phyloP scores from a whole-genome alignment of 768 basidiomycete species.

The Leccinum barrowsii region DNA sequence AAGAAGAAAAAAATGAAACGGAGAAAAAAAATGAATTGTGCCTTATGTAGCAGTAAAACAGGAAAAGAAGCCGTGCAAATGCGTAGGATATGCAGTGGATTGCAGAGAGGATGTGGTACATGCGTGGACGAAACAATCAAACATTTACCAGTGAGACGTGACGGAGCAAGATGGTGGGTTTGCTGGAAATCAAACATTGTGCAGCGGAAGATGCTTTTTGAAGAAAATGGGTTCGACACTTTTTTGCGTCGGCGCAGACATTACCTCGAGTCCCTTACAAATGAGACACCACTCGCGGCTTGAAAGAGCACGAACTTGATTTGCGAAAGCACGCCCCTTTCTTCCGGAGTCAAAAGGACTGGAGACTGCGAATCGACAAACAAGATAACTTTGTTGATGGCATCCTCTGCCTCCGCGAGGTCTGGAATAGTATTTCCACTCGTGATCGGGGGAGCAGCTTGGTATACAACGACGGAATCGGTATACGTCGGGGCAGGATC shows the following conservation, averaged over 20 bases:
- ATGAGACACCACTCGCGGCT: conserved; percentile 36
- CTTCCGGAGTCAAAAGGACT: conserved; percentile 30
- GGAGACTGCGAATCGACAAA: conserved; percentile 46
- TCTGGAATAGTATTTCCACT: conserved; percentile 35
- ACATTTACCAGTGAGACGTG: conserved; percentile 22
- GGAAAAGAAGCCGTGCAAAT: conserved; percentile 15
- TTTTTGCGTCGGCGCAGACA: not conserved
- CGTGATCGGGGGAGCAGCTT: conserved; percentile 30
- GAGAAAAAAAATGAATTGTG: conserved; percentile 14
- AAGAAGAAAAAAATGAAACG: not conserved
- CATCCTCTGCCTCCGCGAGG: conserved; percentile 49
- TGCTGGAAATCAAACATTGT: conserved; percentile 12
- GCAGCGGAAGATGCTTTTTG: conserved; percentile 18
- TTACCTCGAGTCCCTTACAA: conserved; percentile 32
- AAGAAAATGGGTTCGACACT: conserved; percentile 4
- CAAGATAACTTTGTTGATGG: conserved; percentile 50
- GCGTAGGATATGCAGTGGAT: conserved; percentile 23
- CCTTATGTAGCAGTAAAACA: conserved; percentile 14
- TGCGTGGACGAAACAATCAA: conserved; percentile 14
- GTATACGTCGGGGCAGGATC: conserved; percentile 24
- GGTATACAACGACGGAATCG: conserved; percentile 32
- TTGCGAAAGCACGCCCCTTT: conserved; percentile 40
- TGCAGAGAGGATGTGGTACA: conserved; percentile 22
- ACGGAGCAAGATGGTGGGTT: conserved; percentile 12
- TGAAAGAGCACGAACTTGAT: conserved; percentile 56